A percentile compares a stretch with the other conserved stretches of the same genome.
Evolutionary conservation across 2,329 filamentous ascomycete genomes (phyloP).

Genomic region (Trichothecium sympodiale): DNA sequence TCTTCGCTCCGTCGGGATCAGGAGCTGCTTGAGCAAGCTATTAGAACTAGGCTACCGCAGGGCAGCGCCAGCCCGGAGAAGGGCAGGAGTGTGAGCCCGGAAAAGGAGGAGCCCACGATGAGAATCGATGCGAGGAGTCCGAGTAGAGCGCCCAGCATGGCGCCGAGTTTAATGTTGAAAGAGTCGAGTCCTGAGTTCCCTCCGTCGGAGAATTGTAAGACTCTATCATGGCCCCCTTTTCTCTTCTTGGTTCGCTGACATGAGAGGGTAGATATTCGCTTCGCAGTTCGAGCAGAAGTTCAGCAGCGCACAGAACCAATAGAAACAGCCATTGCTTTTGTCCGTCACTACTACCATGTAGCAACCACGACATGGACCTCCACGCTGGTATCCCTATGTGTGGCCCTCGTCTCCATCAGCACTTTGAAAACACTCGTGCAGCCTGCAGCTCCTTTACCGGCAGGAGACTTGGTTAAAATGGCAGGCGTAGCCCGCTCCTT

Average conservation of each 20-base stretch:
- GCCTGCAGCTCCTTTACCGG: constrained; percentile 41
- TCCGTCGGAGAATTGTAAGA: constrained; percentile 39
- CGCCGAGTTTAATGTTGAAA: constrained; percentile 7
- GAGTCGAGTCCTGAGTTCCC: constrained; percentile 14
- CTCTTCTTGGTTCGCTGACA: constrained; percentile 1
- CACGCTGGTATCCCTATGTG: too few species aligned
- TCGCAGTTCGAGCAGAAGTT: constrained; percentile 77
- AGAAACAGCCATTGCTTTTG: constrained; percentile 55
- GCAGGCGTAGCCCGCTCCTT: constrained; percentile 83
- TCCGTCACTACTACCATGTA: constrained; percentile 47
- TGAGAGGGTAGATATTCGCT: constrained; percentile 62
- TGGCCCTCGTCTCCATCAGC: constrained; percentile 52
- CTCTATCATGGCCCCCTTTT: constrained; percentile 10
- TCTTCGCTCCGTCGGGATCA: constrained; percentile 15
- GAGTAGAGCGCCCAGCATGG: constrained; percentile 9
- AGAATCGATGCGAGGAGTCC: constrained; percentile 22
- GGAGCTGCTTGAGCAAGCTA: constrained; percentile 37
- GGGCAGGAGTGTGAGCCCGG: constrained; percentile 33
- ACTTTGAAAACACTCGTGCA: constrained; percentile 56
- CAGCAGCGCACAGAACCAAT: constrained; percentile 80
- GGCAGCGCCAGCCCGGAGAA: constrained; percentile 46
- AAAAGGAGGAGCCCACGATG: constrained; percentile 27
- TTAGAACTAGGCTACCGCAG: constrained; percentile 42
- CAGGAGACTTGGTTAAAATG: constrained; percentile 72
- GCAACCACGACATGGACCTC: constrained; percentile 62